Conservation (phyloP, 2,329 filamentous ascomycete genomes). For the Phialocephala sp. region DNA sequence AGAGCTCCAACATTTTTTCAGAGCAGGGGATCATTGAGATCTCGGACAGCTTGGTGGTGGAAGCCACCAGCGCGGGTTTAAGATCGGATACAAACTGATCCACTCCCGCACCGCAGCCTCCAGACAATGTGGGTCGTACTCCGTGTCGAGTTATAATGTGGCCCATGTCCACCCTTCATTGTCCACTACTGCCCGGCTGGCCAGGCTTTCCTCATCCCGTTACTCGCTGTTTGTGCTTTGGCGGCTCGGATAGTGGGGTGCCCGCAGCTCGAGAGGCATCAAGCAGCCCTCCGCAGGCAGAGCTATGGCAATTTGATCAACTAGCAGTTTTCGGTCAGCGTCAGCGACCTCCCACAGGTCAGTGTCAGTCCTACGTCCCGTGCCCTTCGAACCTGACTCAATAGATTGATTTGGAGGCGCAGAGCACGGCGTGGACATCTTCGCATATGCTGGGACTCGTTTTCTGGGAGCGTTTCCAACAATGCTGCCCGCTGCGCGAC, state of each 20-base stretch:
- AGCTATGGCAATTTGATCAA: neutral
- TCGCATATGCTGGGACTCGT: neutral
- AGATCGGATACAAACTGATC: conserved; percentile 15
- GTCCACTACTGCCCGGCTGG: neutral
- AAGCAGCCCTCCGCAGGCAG: too few species aligned
- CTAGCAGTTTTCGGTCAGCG: neutral
- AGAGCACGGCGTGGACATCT: too few species aligned
- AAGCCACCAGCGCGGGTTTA: conserved; percentile 12
- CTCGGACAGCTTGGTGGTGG: conserved; percentile 15
- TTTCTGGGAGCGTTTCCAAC: neutral
- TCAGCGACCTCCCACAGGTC: neutral
- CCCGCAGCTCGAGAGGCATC: too few species aligned
- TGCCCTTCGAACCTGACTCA: neutral
- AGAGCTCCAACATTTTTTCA: neutral
- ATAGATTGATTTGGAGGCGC: neutral
- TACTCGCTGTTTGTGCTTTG: neutral
- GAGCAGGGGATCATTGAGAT: conserved; percentile 18
- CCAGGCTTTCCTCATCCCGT: neutral
- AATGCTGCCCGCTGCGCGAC: neutral
- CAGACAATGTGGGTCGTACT: conserved; percentile 17
- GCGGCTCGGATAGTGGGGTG: neutral
- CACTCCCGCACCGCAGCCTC: neutral
- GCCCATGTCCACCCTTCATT: conserved; percentile 2
- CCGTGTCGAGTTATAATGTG: conserved; percentile 13
- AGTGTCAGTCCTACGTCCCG: neutral